These are phyloP conservation scores for Melastoma malabathricum DNA, from an alignment of 345 rosid species.

Conservation along the genomic window DNA sequence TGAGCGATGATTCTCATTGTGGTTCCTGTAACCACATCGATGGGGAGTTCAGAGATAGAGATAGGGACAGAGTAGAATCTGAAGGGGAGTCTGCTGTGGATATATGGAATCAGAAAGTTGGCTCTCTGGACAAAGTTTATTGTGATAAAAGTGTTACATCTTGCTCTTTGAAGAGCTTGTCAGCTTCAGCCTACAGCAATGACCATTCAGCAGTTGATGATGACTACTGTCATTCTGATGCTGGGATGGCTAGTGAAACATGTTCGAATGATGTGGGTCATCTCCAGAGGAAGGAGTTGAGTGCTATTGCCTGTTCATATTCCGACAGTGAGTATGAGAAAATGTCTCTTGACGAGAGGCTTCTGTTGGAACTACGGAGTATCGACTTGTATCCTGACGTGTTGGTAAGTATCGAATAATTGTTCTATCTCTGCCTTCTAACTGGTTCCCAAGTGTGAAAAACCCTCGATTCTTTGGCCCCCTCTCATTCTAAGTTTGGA, in stretches of 20 bases:
- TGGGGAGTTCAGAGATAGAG: constrained; percentile 65
- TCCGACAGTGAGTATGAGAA: constrained; percentile 55
- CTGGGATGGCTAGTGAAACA: constrained; percentile 45
- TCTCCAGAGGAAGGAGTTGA: constrained; percentile 38
- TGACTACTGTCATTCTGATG: constrained; percentile 49
- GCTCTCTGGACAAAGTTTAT: constrained; percentile 52
- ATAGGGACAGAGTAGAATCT: constrained; percentile 84
- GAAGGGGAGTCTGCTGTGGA: constrained; percentile 77
- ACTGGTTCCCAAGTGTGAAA: background rate
- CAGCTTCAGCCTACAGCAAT: constrained; percentile 54
- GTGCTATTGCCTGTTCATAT: constrained; percentile 25
- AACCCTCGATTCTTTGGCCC: background rate
- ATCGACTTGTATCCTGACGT: constrained; percentile 74
- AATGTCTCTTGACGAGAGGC: constrained; percentile 64
- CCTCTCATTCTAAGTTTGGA: constrained; percentile 1
- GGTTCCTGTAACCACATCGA: constrained; percentile 88
- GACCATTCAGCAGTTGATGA: constrained; percentile 73
- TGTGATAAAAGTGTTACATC: constrained; percentile 57
- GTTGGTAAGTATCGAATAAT: constrained; percentile 37
- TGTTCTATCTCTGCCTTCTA: background rate
- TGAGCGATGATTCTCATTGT: constrained; percentile 94
- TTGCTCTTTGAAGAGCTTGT: constrained; percentile 46
- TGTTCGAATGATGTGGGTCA: constrained; percentile 44
- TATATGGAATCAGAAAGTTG: constrained; percentile 51
- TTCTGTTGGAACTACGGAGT: constrained; percentile 76